phyloP scores from a whole-genome alignment of 306 rosid species.

The Sicyos edulis region DNA sequence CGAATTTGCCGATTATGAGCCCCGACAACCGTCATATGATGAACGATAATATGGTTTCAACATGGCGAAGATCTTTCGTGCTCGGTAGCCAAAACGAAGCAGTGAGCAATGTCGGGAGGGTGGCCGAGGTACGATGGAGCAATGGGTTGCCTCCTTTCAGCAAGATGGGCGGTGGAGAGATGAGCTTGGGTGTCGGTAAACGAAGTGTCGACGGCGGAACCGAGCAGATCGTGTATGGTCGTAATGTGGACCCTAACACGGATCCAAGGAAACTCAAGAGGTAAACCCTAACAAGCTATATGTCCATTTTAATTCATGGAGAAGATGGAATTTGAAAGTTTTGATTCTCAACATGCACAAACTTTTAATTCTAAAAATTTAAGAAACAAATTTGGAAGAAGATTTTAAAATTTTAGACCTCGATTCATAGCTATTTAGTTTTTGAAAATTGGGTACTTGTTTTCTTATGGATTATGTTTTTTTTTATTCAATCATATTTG shows the following conservation, averaged over 20 bases:
- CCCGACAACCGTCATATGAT: not conserved
- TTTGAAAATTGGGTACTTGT: no score
- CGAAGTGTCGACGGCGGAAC: not conserved
- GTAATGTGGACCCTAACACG: conserved; percentile 14
- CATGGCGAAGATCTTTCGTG: not conserved
- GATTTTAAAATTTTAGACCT: not conserved
- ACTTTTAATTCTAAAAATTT: not conserved
- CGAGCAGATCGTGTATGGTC: conserved; percentile 1
- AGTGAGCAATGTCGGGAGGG: not conserved
- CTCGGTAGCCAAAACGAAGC: not conserved
- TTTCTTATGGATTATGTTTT: no score
- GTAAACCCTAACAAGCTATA: conserved; percentile 16
- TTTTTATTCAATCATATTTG: no score
- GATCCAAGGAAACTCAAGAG: conserved; percentile 23
- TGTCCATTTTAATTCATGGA: not conserved
- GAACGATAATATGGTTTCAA: not conserved
- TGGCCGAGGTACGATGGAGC: not conserved
- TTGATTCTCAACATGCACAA: not conserved
- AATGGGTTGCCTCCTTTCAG: not conserved
- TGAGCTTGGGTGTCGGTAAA: not conserved
- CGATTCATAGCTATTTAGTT: not conserved
- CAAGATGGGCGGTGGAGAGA: not conserved
- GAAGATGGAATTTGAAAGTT: not conserved
- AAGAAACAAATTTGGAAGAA: not conserved
- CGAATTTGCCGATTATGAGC: not conserved